A percentile compares a stretch with the other conserved stretches of the same genome.
phyloP scores from a whole-genome alignment of 2,329 filamentous ascomycete species.

The Verticillium albo-atrum region DNA sequence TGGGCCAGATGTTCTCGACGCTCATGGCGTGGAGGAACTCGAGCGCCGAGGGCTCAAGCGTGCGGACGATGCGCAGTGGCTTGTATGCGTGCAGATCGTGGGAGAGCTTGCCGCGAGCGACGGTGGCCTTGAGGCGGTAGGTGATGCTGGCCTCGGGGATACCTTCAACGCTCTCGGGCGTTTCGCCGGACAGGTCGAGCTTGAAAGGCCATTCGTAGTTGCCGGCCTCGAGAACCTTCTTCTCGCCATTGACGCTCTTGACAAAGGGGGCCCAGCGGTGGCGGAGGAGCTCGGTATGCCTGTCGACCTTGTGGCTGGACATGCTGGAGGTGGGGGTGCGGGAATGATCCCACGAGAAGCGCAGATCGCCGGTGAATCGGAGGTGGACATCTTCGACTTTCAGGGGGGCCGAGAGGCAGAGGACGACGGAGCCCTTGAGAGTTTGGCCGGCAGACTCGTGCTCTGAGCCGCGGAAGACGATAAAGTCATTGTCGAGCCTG shows the following conservation, averaged over 20 bases:
- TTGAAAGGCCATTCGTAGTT: conserved; percentile 86
- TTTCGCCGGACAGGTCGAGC: conserved; percentile 64
- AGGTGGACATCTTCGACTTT: conserved; percentile 71
- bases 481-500: conserved; percentile 73
- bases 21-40: conserved; percentile 86
- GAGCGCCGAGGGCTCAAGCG: conserved; percentile 68
- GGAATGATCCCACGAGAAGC: conserved; percentile 56
- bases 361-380: conserved; percentile 65
- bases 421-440: conserved; percentile 67
- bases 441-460: conserved; percentile 73
- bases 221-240: conserved; percentile 59
- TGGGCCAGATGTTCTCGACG: conserved; percentile 95
- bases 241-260: conserved; percentile 49
- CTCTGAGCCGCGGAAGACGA: conserved; percentile 71
- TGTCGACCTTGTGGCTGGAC: conserved; percentile 55
- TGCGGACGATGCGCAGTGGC: conserved; percentile 72
- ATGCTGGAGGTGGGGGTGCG: conserved; percentile 53
- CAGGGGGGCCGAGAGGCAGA: conserved; percentile 66
- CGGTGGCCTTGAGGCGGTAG: conserved; percentile 87
- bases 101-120: conserved; percentile 80
- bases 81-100: conserved; percentile 82
- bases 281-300: conserved; percentile 56
- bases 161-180: conserved; percentile 86
- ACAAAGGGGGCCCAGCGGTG: conserved; percentile 68
- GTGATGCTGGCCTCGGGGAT: conserved; percentile 80